A percentile compares a stretch with the other conserved stretches of the same genome.
Evolutionary conservation across 352 stramenopile species (phyloP).

Genomic region (Phytophthora pluvialis): DNA sequence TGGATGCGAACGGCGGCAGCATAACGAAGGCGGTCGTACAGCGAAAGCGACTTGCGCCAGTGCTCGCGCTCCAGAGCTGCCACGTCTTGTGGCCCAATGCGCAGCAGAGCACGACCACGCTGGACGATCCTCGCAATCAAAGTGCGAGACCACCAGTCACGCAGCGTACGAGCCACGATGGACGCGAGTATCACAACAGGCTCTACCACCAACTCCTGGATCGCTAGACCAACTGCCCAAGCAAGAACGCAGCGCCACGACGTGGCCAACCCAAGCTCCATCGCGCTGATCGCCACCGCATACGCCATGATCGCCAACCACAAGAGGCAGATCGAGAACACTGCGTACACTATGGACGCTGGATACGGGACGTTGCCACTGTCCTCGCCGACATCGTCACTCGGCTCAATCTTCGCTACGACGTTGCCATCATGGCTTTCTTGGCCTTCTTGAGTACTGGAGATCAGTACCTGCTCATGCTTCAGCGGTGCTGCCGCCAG

Average conservation of each 20-base stretch:
- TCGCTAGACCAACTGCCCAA: slow-evolving; percentile 49
- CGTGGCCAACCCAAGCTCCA: slow-evolving; percentile 51
- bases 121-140: slow-evolving; percentile 48
- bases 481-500: slow-evolving; percentile 38
- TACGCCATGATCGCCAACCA: slow-evolving; percentile 57
- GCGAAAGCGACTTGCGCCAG: slow-evolving; percentile 48
- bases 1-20: slow-evolving; percentile 74
- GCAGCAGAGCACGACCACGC: slow-evolving; percentile 51
- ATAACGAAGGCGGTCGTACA: slow-evolving; percentile 78
- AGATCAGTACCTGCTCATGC: slow-evolving; percentile 19
- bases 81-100: slow-evolving; percentile 42
- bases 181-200: slow-evolving; percentile 53
- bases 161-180: slow-evolving; percentile 59
- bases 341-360: slow-evolving; percentile 63
- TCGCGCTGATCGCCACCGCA: slow-evolving; percentile 48
- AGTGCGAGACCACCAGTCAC: slow-evolving; percentile 63
- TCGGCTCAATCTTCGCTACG: slow-evolving; percentile 1
- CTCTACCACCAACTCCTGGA: slow-evolving; percentile 63
- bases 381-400: slow-evolving; percentile 7
- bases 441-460: background rate
- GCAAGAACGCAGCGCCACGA: slow-evolving; percentile 62
- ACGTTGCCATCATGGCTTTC: background rate
- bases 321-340: slow-evolving; percentile 47
- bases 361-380: slow-evolving; percentile 63
- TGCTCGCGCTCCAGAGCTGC: slow-evolving; percentile 25